Evolutionary conservation across 2,329 filamentous ascomycete genomes (phyloP), one percentile per base, ranked within the genome.

Genomic region (Pseudogymnoascus sp.): DNA sequence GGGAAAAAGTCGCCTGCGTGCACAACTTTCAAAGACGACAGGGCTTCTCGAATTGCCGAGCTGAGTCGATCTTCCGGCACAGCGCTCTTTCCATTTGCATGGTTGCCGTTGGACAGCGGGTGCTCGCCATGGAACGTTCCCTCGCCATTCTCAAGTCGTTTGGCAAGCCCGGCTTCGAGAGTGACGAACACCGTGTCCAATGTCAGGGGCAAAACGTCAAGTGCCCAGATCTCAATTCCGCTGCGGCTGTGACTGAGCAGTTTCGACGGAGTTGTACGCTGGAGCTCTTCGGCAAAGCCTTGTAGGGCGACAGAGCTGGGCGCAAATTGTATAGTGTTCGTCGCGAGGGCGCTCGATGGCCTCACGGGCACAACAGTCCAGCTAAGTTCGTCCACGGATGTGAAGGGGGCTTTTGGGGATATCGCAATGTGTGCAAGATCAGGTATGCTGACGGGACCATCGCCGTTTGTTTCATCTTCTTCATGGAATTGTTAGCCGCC

Each of bases 331-430:
- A 97, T 82, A 1, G 90, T 96, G 4, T 89, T 91, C 67, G 88
- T 84, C 17, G 90, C 83, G 46, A 92, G 80, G 9, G 83, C 82
- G 46, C 84, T 80, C 44, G 86, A 86, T 67, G 76, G 78, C 62
- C 81, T 79, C 64, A 96, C 84, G 1, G 93, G 90, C 35, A 97
- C 83, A 60, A 97, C 84, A 7, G 91, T 91, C 95, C 95, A 99
- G 56, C 83, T 82, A 17, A 86, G 83, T 64, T 86, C 84, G 72
- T 89, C 70, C 19, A 83, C 76, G 5, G 77, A 78, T 37, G 79
- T 74, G 62, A 77, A 79, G 11, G 90, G 88, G 1, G 83, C 78
- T 88, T 88, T 92, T 3, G 89, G 89, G 56, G 88, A 85, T 67
- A 93, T 84, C 44, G 89, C 89, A 67, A 92, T 82, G 73, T 91